Conservation (phyloP, 2,329 filamentous ascomycete genomes). For the Pezicula neosporulosa region DNA sequence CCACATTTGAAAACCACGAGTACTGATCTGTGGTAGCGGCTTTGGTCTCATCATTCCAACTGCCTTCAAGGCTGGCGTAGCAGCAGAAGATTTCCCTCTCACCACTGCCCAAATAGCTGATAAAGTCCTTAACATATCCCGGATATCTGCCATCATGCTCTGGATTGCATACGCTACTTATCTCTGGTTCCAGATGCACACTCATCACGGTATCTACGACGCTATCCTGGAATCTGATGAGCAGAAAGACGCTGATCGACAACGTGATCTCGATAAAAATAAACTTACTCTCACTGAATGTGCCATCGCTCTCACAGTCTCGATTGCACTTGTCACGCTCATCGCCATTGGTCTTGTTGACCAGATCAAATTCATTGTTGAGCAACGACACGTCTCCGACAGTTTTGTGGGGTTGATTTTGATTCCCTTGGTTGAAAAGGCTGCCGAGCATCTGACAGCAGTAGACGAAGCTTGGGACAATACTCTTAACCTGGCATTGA, state of each 20-base stretch:
- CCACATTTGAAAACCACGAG: neutral
- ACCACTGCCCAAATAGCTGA: conserved; percentile 38
- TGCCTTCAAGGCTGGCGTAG: conserved; percentile 47
- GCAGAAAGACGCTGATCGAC: conserved; percentile 58
- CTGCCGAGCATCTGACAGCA: conserved; percentile 79
- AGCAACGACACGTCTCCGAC: conserved; percentile 46
- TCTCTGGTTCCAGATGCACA: conserved; percentile 70
- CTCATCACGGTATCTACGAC: conserved; percentile 74
- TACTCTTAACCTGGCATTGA: conserved; percentile 51
- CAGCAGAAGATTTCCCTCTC: conserved; percentile 24
- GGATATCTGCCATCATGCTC: conserved; percentile 67
- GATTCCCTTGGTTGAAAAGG: conserved; percentile 79
- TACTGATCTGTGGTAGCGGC: conserved; percentile 31
- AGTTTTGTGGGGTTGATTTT: conserved; percentile 70
- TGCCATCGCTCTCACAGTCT: conserved; percentile 58
- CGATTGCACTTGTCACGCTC: conserved; percentile 67
- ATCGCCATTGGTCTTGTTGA: conserved; percentile 72
- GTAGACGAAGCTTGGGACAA: conserved; percentile 83
- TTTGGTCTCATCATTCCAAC: conserved; percentile 40
- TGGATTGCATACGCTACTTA: conserved; percentile 65
- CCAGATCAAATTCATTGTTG: conserved; percentile 63
- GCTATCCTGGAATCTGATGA: conserved; percentile 72
- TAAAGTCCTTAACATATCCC: conserved; percentile 63
- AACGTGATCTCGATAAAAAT: conserved; percentile 54
- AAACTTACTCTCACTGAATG: conserved; percentile 77